Base-by-base conservation (phyloP, 345 rosid species). In the Rhizophora mangle region DNA sequence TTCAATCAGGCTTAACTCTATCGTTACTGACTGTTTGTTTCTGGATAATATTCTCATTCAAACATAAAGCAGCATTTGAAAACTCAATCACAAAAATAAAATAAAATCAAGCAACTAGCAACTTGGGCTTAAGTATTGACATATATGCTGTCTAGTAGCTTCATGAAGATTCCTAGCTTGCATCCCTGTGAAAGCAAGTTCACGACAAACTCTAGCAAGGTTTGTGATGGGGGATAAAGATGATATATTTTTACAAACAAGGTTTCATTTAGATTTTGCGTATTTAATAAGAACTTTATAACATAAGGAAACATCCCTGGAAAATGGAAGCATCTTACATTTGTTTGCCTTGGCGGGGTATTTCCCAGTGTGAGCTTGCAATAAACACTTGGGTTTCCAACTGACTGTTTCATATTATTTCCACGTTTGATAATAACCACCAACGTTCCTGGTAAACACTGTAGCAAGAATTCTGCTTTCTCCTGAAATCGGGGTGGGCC, bases 401-500 rank as follows among this genome's bases (percentile, higher is more conserved):
- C 98, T 0, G 99, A 96, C 78, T 96, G 99, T 77, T 96, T 96
- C 98, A 96, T 96, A 65, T 96, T 96, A 83, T 88, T 92, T 64
- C 99, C 99, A 30, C 96, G 91, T 76, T 90, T 96, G 76, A 96
- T 90, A 46, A 89, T 86, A 67, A 92, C 99, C 39, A 90, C 88
- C 65, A 96, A 66, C 11, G 99, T 96, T 64, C 99, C 99, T 5
- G 99, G 99, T 83, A 96, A 86, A 75, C 99, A 96, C 82, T 96
- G 99, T 78, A 96, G 79, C 39, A 96, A 82, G 76, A 89, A 92
- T 73, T 96, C 99, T 4, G 99, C 87, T 86, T 96, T 96, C 85
- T 96, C 99, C 83, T 96, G 99, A 78, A 96, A 96, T 76, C 99
- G 78, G 5, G 99, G 98, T n/a, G 99, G 99, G 67, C 97, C 99